Evolutionary conservation across 371 early-diverging fungal species (phyloP), one percentile per base, ranked within the genome.

Genomic region (Mucor racemosus): DNA sequence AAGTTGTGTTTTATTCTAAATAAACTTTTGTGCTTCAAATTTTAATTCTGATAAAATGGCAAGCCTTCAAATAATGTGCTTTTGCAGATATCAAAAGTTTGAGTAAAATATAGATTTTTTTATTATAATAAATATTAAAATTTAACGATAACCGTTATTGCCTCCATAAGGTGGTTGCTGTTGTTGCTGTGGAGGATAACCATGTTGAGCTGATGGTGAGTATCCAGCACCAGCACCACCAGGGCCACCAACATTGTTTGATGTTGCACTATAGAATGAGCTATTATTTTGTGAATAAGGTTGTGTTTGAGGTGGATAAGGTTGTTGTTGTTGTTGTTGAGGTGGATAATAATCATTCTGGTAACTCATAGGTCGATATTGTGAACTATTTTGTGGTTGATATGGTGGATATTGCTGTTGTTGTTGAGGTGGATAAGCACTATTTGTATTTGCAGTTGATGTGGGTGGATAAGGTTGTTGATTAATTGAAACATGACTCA

Each of bases 111-210:
- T n/a, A 13, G 17, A 33, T 26, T 1, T 33, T 9, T 38, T 11
- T 11, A 38, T 38, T 14, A 35, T 34, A 35, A 11, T 55, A 55
- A 34, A 35, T 34, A 55, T 35, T 34, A 56, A 17, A 55, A n/a
- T 19, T 48, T 58, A 58, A 38, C 65, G 65, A 38, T 65, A 65
- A n/a, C 38, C 33, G 35, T 19, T 48, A 31, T 44, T 48, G 26
- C 68, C 63, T 41, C 62, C 62, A 26, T 50, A 58, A 53, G 55
- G 58, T 54, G 34, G 55, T 17, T 68, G 67, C 41, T 40, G 58
- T 58, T 55, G 61, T 62, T 38, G 54, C 46, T 68, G 67, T 50
- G 68, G 68, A 58, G 58, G 68, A 53, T 68, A 68, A 58, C 68
- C 68, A 38, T 68, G 68, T 42, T 57, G 48, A 15, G 68, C 63